Base-by-base conservation (phyloP, 495 filamentous ascomycete species). In the Aspergillus leporis region DNA sequence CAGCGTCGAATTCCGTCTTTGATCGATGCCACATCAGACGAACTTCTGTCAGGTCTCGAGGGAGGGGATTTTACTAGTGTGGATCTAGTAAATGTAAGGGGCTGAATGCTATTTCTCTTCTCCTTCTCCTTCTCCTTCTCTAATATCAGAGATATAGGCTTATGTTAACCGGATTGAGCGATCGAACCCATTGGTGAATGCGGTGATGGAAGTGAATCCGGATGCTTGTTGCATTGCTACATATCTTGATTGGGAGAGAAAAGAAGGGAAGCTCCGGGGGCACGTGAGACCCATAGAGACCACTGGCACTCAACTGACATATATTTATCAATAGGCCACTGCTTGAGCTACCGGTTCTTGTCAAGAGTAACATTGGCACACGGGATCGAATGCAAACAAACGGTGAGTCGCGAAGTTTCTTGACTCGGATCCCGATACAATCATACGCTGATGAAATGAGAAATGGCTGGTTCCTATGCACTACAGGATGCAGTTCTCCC, bases 311-410 rank as follows among this genome's bases (percentile, higher is more conserved):
- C 6, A 28, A 28, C 25, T 28, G 25, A 28, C 25, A 28, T 28
- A 28, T 28, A 28, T 28, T 3, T 6, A 28, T 28, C 25, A 28
- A 28, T 28, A 28, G 25, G 12, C 81, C 82, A 5, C 74, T 89
- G 2, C 85, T 90, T 70, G 87, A 87, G 14, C 79, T 90, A 31
- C 87, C 87, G 0, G 81, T 90, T 45, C 63, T 90, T 9, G 79
- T 90, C 67, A 90, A 90, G 70, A 81, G 86, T 66, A 87, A 85
- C 64, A 87, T 88, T 45, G 85, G 80, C 19, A 88, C 87, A 0
- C 61, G 69, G 9, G 87, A 90, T 66, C 69, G 77, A 53, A 87
- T 88, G 85, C 81, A 85, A 57, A 87, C 83, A 55, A 81, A 80
- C 16, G 73, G 71, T 73, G 58, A 10, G 51, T 32, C n/a, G 6